Conservation (phyloP, 371 early-diverging fungal genomes). For the Apophysomyces trapeziformis region DNA sequence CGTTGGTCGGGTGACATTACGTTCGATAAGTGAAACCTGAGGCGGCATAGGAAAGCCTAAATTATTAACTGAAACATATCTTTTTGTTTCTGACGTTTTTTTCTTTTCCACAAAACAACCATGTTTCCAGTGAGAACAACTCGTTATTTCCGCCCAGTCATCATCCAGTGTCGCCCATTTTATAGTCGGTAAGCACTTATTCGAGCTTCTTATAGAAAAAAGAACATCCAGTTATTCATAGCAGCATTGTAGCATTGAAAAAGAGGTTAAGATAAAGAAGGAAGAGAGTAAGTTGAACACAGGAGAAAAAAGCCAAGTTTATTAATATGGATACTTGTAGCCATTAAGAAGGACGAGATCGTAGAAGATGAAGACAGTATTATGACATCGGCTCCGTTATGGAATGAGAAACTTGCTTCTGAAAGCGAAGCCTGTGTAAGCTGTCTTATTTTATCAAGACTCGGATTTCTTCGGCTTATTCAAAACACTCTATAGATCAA, state of each 20-base stretch:
- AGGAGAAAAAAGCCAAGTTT: neutral
- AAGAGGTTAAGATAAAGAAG: neutral
- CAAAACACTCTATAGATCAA: conserved; percentile 9
- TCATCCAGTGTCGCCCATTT: neutral
- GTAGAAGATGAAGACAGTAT: conserved; percentile 11
- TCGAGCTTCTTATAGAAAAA: neutral
- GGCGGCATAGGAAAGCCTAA: too few relatives aligned
- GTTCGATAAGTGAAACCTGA: too few relatives aligned
- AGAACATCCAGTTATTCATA: neutral
- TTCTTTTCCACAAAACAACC: neutral
- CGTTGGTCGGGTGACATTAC: too few relatives aligned
- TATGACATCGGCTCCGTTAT: conserved; percentile 27
- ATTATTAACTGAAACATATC: too few relatives aligned
- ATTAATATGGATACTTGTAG: neutral
- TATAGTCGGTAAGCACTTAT: neutral
- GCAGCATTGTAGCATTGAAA: neutral
- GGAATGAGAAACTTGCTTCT: conserved; percentile 26
- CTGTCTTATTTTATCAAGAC: neutral
- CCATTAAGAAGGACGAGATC: neutral
- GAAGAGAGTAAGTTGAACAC: neutral
- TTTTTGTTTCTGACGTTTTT: neutral
- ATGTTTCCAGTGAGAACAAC: conserved; percentile 4
- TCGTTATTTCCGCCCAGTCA: neutral
- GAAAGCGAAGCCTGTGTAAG: conserved; percentile 22
- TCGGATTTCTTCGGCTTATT: neutral